Percentiles rank a stretch among this genome's conserved stretches.
Evolutionary conservation across 176 grass and related monocot species (phyloP).

Genomic region (bread wheat (Triticum aestivum)): IWGSC_CS_RefSeq_v2.1 NC_057813.1:636039973-636040472

Average conservation of each 20-base stretch:
- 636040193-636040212: not conserved
- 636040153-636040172: not conserved
- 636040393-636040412: too few relatives aligned
- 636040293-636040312: not conserved
- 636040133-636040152: constrained; percentile 28
- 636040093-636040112: not conserved
- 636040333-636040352: not conserved
- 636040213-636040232: not conserved
- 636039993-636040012: constrained; percentile 49
- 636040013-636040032: not conserved
- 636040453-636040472: too few relatives aligned
- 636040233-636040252: not conserved
- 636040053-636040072: not conserved
- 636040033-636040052: not conserved
- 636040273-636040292: not conserved
- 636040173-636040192: not conserved
- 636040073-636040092: not conserved
- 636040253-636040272: not conserved
- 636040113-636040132: not conserved
- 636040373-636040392: too few relatives aligned
- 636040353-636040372: not conserved
- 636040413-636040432: too few relatives aligned
- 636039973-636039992: constrained; percentile 50
- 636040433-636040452: too few relatives aligned
- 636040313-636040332: not conserved